Conservation (phyloP, 306 rosid species). For the Cicer pinnatifidum region DNA sequence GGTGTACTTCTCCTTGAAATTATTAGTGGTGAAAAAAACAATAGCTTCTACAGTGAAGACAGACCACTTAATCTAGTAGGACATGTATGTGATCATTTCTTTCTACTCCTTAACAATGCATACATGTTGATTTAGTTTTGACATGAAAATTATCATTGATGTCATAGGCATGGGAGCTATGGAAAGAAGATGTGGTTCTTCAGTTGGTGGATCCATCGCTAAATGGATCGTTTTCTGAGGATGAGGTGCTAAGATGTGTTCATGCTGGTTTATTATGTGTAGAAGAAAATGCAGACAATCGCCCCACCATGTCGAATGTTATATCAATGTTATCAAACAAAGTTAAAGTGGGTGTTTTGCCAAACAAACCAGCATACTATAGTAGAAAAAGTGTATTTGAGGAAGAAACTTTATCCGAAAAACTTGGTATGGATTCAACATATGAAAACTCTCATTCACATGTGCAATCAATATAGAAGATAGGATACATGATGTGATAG, state of each 20-base stretch:
- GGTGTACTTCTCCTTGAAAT: constrained; percentile 47
- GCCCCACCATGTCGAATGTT: constrained; percentile 41
- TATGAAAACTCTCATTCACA: background rate
- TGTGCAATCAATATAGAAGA: background rate
- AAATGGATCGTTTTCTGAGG: background rate
- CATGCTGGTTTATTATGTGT: constrained; percentile 42
- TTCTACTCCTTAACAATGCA: background rate
- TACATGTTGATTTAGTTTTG: background rate
- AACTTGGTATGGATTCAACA: background rate
- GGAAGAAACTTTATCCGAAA: constrained; percentile 16
- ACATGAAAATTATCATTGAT: background rate
- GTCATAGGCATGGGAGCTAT: constrained; percentile 41
- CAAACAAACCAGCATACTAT: constrained; percentile 44
- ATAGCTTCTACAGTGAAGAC: constrained; percentile 18
- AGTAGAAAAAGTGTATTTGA: background rate
- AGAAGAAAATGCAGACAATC: constrained; percentile 40
- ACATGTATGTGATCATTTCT: constrained; percentile 36
- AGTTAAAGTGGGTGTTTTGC: background rate
- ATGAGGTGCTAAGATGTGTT: constrained; percentile 42
- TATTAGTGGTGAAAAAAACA: constrained; percentile 43
- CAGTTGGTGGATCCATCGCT: constrained; percentile 35
- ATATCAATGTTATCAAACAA: constrained; percentile 39
- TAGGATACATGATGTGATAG: background rate
- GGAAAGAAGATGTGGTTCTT: constrained; percentile 14
- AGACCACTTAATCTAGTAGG: constrained; percentile 40